Base-by-base conservation (phyloP, 2,329 filamentous ascomycete genomes). In the Colletotrichum agaves region DNA sequence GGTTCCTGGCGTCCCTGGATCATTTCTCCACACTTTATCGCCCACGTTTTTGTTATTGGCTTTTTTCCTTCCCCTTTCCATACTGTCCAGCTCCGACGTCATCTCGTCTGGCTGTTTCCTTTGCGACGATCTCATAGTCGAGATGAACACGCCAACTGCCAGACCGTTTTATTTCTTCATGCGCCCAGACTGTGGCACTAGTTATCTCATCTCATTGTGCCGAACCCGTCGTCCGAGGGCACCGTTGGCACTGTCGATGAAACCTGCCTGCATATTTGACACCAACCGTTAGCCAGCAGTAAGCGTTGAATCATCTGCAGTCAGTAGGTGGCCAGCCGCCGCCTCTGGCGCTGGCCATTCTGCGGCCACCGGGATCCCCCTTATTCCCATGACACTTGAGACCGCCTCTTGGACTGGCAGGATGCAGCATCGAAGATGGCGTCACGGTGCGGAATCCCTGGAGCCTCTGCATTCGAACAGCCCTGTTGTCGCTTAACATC, bases 221-320 rank as follows among this genome's bases (percentile, higher is more conserved):
- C 46, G 15, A 61, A n/a, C 27, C 6, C 13, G n/a, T 53, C 31
- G 61, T 64, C 61, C 41, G 61, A 64, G 53, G 53, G 53, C 61
- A 67, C 47, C 64, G 39, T 59, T 41, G 53, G 53, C 61, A 67
- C 47, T 67, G 39, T 59, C 47, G 46, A 64, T 67, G 64, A 67
- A 64, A 67, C 61, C 31, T 12, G 17, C 44, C 61, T 39, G 60
- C 60, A 58, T 67, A n/a, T 15, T 43, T 35, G 63, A 39, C 43
- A 37, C 23, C 44, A 39, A 43, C 15, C 23, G 44, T 37, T 17
- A 5, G 39, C 41, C 43, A 19, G 31, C 55, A 52, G 37, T 44
- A 21, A 50, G 46, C 46, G 33, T 41, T 47, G 50, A 41, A 43
- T 52, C 33, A 33, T 27, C 19, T 17, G 17, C 50, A 53, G 12